These are phyloP conservation scores for Silene conica DNA, from an alignment of 148 eudicot species.

Conservation along the genomic window DNA sequence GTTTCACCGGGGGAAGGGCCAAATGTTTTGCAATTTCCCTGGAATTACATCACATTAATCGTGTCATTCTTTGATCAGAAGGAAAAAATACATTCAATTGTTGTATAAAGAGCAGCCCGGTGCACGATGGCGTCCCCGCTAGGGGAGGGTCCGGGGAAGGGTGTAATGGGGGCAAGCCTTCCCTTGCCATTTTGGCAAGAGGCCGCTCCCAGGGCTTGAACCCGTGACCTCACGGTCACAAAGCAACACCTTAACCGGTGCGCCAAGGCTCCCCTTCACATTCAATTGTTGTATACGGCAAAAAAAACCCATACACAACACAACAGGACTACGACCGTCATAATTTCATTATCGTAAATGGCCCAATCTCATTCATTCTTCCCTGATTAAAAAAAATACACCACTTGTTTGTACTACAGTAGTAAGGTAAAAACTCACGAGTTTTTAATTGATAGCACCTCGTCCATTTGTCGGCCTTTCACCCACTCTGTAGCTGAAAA, in stretches of 20 bases:
- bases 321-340: background rate
- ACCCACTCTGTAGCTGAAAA: slow-evolving; percentile 97
- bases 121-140: no score
- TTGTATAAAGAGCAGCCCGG: no score
- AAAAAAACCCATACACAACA: background rate
- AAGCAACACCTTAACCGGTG: no score
- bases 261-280: no score
- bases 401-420: background rate
- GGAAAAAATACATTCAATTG: no score
- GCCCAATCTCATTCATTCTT: background rate
- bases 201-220: no score
- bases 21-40: slow-evolving; percentile 97
- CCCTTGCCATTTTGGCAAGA: no score
- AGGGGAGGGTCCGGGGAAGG: no score
- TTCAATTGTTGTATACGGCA: no score
- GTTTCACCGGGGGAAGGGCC: slow-evolving; percentile 89
- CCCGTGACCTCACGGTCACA: no score
- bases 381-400: background rate
- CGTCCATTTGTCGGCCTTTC: slow-evolving; percentile 85
- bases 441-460: slow-evolving; percentile 75
- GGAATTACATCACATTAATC: slow-evolving; percentile 15
- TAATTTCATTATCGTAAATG: background rate
- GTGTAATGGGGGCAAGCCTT: no score
- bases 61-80: background rate
- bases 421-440: slow-evolving; percentile 49